Evolutionary conservation across 192 early-diverging fungal genomes (phyloP), one percentile per base, ranked within the genome.

Genomic region (Coemansia sp.): DNA sequence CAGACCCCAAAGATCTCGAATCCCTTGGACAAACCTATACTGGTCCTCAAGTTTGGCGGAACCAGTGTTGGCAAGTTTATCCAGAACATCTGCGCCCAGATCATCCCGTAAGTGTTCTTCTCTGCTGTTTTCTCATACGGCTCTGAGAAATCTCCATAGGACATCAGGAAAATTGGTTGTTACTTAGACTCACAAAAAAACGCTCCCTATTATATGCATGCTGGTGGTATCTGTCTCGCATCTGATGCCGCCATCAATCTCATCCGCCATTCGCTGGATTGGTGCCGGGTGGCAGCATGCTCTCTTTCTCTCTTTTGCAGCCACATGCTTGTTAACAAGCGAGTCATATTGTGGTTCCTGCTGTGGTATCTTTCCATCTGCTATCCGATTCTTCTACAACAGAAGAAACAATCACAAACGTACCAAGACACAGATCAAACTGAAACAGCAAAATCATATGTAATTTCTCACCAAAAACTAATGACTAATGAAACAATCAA

Each of bases 31-130:
- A 75, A 77, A 51, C 90, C 89, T 45, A 89, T 87, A 81, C 68
- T 90, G 63, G 91, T 91, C 42, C 90, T 91, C 73, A 99, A 99
- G 87, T 99, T 95, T 88, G 97, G 97, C 65, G 96, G 97, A 36
- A 99, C 97, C 40, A 92, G 89, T 65, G 92, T 99, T 40, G 96
- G 97, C 62, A 95, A 91, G 73, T 91, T 90, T 71, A 65, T 91
- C 12, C 86, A 91, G 36, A 87, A 78, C 59, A 91, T 93, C 58
- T 84, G 88, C 57, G 84, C 84, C 67, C 85, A 81, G 67, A 95
- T 99, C 69, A 88, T 97, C 58, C 91, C 89, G 94, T 95, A 87
- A 82, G 89, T 86, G 42, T 15, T 37, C 41, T 46, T 57, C 26
- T 15, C 9, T 56, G 22, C n/a, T 40, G 11, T 9, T 36, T 58